Evolutionary conservation across 805 yeast species (phyloP), one percentile per base, ranked within the genome.

Genomic region (Kodamaea kakaduensis): DNA sequence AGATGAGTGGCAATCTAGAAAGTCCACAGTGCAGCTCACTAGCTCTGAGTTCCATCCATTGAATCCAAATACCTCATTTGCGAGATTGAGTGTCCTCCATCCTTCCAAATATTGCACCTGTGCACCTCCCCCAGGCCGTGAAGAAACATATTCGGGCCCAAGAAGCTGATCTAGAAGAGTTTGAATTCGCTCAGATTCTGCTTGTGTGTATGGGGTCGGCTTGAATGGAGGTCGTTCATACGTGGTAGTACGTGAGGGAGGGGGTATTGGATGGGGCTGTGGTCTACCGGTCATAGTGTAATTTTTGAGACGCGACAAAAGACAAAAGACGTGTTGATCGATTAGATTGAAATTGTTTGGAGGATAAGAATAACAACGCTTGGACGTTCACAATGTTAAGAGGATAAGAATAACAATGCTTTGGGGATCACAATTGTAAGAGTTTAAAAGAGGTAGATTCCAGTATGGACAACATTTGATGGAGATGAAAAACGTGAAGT

Each of bases 11-110:
- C 76, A 77, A 49, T 84, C 95, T 30, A 82, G 62, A 47, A 73
- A 84, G 52, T 84, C 94, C 12, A 84, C 81, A 18, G 73, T 77
- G 10, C 78, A 72, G 27, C 67, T 69, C 40, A 75, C 74, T 4
- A 84, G 71, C 47, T 84, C 90, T 0, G 88, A 78, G 45, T 71
- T 68, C 95, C 95, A 84, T 1, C 93, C 93, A 50, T 83, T 78
- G 47, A 81, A 84, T 0, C 94, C 94, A 67, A 84, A 84, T 3
- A 84, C 78, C 47, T 80, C 82, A 50, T 84, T 84, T 9, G 95
- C 94, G 31, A 84, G 56, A 50, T 81, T 81, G 24, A 84, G 71
- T 2, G 85, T 90, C 51, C 77, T 81, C 88, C 90, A 84, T 1
- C 94, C 95, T 56, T 84, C 93, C 25, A 84, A 70, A 48, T 84